phyloP scores from a whole-genome alignment of 192 early-diverging fungal species.

The Rhizophagus clarus region DNA sequence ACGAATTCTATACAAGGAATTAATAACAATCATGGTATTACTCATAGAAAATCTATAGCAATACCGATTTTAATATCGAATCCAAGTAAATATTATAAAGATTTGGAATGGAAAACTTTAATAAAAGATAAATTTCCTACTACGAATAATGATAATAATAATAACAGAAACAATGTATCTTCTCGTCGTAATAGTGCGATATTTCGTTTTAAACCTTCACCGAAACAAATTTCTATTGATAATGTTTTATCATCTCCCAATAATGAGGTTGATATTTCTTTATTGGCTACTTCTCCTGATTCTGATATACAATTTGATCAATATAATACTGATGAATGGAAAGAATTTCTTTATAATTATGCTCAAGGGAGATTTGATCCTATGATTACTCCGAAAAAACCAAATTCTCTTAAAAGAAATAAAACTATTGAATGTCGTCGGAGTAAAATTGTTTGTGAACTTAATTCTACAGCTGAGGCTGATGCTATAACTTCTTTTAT shows the following conservation, averaged over 20 bases:
- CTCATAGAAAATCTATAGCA: too few species aligned
- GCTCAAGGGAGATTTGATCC: slow-evolving; percentile 29
- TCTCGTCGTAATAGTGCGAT: too few species aligned
- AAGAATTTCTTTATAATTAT: slow-evolving; percentile 6
- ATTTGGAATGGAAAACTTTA: not conserved
- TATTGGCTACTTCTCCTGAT: not conserved
- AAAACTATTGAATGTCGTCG: not conserved
- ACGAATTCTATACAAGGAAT: too few species aligned
- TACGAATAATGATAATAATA: too few species aligned
- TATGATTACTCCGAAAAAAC: slow-evolving; percentile 18
- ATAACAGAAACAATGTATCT: too few species aligned
- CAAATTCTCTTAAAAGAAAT: not conserved
- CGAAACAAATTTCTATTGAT: not conserved
- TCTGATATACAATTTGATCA: not conserved
- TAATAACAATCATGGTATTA: too few species aligned
- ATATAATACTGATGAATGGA: not conserved
- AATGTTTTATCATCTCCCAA: not conserved
- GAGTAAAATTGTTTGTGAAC: not conserved
- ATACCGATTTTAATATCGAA: not conserved
- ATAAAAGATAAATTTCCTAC: not conserved
- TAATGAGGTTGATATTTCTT: not conserved
- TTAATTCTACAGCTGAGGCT: not conserved
- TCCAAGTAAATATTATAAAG: not conserved
- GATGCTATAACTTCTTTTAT: too few species aligned
- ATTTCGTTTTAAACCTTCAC: not conserved